A percentile compares a stretch with the other conserved stretches of the same genome.
Conservation (phyloP, 129 eudicot genomes). For the Chrysanthemum seticuspe region DNA sequence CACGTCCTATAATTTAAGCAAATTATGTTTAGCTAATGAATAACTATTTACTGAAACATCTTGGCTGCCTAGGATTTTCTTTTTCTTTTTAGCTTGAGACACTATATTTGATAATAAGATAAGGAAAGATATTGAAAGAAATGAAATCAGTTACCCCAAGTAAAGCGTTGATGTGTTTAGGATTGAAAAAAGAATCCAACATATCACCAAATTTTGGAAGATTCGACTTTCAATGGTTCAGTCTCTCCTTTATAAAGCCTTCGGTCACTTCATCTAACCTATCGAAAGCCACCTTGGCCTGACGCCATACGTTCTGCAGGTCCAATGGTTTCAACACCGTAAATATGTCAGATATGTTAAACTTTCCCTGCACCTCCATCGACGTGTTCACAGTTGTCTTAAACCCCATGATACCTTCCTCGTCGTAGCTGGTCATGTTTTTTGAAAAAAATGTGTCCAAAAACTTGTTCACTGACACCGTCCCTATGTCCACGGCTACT, state of each 20-base stretch:
- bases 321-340: constrained; percentile 41
- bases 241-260: constrained; percentile 22
- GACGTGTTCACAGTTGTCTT: not conserved
- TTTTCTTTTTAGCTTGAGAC: too few species aligned
- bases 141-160: constrained; percentile 26
- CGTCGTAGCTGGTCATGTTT: too few species aligned
- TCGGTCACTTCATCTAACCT: too few species aligned
- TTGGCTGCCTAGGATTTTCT: too few species aligned
- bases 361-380: constrained; percentile 46
- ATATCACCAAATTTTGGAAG: constrained; percentile 36
- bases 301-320: too few species aligned
- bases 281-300: too few species aligned
- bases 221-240: constrained; percentile 18
- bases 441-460: too few species aligned
- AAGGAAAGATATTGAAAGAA: too few species aligned
- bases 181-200: constrained; percentile 37
- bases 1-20: not conserved
- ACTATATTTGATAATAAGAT: too few species aligned
- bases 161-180: constrained; percentile 26
- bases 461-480: not conserved
- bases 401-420: too few species aligned
- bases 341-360: constrained; percentile 46
- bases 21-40: not conserved
- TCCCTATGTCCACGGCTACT: constrained; percentile 37
- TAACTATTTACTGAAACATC: too few species aligned